Conservation (phyloP, 2,329 filamentous ascomycete genomes). For the Fusarium torreyae region DNA sequence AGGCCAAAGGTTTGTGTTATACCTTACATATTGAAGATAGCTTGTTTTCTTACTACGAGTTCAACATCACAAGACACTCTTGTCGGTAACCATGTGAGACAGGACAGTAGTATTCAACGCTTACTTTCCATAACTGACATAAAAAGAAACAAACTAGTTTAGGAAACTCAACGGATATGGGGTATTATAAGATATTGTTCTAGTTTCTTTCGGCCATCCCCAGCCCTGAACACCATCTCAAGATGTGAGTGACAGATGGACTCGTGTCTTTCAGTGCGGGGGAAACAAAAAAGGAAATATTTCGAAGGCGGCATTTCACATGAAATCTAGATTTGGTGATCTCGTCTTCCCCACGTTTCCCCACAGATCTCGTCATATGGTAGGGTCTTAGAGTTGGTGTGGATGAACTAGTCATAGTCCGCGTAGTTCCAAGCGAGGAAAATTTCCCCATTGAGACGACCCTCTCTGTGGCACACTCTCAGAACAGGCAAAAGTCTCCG, state of each 20-base stretch:
- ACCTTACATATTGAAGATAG: neutral
- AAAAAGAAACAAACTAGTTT: constrained; percentile 13
- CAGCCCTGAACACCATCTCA: constrained; percentile 1
- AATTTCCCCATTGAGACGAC: constrained; percentile 15
- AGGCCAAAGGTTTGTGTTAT: constrained; percentile 18
- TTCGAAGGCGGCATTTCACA: constrained; percentile 1
- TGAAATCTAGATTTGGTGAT: constrained; percentile 8
- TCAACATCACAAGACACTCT: neutral
- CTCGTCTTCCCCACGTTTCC: constrained; percentile 31
- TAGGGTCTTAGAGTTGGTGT: too few relatives aligned
- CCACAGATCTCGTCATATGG: constrained; percentile 22
- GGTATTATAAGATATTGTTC: neutral
- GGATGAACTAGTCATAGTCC: neutral
- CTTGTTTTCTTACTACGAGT: too few relatives aligned
- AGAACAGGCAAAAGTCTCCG: constrained; percentile 16
- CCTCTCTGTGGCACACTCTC: neutral
- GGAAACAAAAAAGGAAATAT: constrained; percentile 8
- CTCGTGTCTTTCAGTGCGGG: neutral
- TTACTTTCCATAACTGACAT: constrained; percentile 20
- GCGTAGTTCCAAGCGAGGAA: constrained; percentile 18
- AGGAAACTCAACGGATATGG: constrained; percentile 9
- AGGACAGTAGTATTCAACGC: neutral
- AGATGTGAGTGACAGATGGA: neutral
- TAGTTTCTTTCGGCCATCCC: neutral
- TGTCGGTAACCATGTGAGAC: too few relatives aligned